Conservation (phyloP, 106 monocot genomes). For the Cymbidium sinense region DNA sequence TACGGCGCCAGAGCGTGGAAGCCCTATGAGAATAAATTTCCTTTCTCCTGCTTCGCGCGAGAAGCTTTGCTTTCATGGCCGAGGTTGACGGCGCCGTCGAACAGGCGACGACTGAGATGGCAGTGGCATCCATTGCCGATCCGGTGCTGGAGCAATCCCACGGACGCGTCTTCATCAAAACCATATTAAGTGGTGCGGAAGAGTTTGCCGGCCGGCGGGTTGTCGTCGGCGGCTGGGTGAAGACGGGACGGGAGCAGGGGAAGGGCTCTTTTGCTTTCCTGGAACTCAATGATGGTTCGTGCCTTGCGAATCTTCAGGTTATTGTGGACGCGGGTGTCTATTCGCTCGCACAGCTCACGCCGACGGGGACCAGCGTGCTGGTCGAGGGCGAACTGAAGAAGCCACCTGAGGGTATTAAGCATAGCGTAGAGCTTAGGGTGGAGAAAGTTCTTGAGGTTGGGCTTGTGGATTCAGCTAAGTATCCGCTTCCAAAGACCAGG, state of each 20-base stretch:
- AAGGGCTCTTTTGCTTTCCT: slow-evolving; percentile 92
- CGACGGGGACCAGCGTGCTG: slow-evolving; percentile 77
- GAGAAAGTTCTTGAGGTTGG: slow-evolving; percentile 68
- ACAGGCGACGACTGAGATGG: not conserved
- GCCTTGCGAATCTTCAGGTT: slow-evolving; percentile 84
- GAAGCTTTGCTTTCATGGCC: not conserved
- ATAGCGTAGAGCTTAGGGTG: slow-evolving; percentile 64
- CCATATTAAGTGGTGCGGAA: slow-evolving; percentile 31
- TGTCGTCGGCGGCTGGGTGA: slow-evolving; percentile 93
- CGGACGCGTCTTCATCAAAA: slow-evolving; percentile 40
- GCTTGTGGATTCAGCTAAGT: slow-evolving; percentile 47
- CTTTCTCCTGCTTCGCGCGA: not conserved
- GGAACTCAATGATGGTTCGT: slow-evolving; percentile 93
- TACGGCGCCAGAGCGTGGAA: not conserved
- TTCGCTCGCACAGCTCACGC: slow-evolving; percentile 52
- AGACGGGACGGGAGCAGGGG: slow-evolving; percentile 92
- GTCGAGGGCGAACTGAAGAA: slow-evolving; percentile 86
- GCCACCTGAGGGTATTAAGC: slow-evolving; percentile 81
- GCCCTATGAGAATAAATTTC: not conserved
- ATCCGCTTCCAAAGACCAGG: slow-evolving; percentile 82
- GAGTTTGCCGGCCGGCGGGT: slow-evolving; percentile 39
- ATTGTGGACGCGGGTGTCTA: slow-evolving; percentile 55
- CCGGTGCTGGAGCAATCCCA: slow-evolving; percentile 29
- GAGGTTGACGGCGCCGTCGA: not conserved
- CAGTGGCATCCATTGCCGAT: slow-evolving; percentile 11